Percentiles rank a stretch among this genome's conserved stretches.
Evolutionary conservation across 345 rosid species (phyloP).

Genomic region (Arabidopsis thaliana): DNA sequence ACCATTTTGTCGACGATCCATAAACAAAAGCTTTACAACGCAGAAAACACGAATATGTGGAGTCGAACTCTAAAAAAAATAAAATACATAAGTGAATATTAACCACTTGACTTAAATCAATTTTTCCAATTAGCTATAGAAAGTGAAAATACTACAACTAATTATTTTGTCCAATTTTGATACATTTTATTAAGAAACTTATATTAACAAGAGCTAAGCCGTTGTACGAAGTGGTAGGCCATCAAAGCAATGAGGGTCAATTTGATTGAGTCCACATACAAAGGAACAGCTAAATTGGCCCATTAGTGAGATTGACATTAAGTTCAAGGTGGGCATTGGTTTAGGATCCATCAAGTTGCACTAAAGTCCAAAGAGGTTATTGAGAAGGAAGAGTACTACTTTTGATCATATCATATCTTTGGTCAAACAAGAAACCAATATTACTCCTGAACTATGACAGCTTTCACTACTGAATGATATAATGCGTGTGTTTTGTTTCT

Average conservation of each 20-base stretch:
- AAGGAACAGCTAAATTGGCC: slow-evolving; percentile 16
- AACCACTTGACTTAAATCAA: too few species aligned
- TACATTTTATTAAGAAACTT: neutral
- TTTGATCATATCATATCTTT: too few species aligned
- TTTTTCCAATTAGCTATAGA: too few species aligned
- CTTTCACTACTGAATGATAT: neutral
- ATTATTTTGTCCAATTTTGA: neutral
- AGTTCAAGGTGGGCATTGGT: neutral
- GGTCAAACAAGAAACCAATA: neutral
- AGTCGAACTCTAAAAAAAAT: too few species aligned
- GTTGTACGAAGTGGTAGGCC: slow-evolving; percentile 11
- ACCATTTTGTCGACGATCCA: too few species aligned
- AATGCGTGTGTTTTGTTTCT: too few species aligned
- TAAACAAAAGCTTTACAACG: too few species aligned
- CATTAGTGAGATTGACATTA: slow-evolving; percentile 17
- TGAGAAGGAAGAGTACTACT: too few species aligned
- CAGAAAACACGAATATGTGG: too few species aligned
- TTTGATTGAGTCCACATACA: neutral
- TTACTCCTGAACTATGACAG: neutral
- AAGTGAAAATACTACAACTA: neutral
- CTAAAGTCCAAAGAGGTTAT: too few species aligned
- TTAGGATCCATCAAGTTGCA: neutral
- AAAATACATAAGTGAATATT: too few species aligned
- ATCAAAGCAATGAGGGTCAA: neutral
- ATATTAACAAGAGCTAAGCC: neutral